phyloP scores from a whole-genome alignment of 2,329 filamentous ascomycete species.

The Xylogone sp. region DNA sequence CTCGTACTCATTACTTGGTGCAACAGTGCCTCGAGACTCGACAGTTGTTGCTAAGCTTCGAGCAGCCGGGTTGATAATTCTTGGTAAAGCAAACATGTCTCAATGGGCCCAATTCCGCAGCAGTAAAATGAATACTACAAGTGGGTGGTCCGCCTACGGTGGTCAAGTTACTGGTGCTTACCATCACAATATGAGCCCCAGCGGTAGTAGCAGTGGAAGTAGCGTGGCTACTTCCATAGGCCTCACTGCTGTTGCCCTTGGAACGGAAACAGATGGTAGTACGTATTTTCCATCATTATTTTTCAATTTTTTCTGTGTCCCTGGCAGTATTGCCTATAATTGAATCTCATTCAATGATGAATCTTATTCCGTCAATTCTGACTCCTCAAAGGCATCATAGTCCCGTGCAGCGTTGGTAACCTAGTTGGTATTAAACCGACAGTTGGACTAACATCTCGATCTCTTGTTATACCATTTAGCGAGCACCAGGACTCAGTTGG shows the following conservation, averaged over 20 bases:
- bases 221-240: slow-evolving; percentile 44
- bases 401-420: slow-evolving; percentile 50
- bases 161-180: slow-evolving; percentile 47
- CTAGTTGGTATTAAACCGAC: slow-evolving; percentile 66
- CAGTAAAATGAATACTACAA: too few species aligned
- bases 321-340: too few species aligned
- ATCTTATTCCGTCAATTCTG: too few species aligned
- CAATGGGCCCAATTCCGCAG: too few species aligned
- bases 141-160: slow-evolving; percentile 59
- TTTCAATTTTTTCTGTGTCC: too few species aligned
- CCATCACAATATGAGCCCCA: too few species aligned
- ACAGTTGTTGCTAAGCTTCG: slow-evolving; percentile 63
- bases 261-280: slow-evolving; percentile 60
- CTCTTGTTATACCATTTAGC: slow-evolving; percentile 60
- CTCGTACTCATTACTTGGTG: slow-evolving; percentile 51
- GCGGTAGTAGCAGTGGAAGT: slow-evolving; percentile 52
- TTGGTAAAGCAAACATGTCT: slow-evolving; percentile 39
- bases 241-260: slow-evolving; percentile 37
- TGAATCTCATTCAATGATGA: too few species aligned
- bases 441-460: slow-evolving; percentile 58
- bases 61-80: slow-evolving; percentile 51
- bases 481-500: slow-evolving; percentile 63
- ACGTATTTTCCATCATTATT: slow-evolving; percentile 56
- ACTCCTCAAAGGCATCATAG: too few species aligned
- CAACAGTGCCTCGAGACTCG: slow-evolving; percentile 37